Evolutionary conservation across 2,329 filamentous ascomycete genomes (phyloP).

Genomic region (Rasamsonia emersonii): DNA sequence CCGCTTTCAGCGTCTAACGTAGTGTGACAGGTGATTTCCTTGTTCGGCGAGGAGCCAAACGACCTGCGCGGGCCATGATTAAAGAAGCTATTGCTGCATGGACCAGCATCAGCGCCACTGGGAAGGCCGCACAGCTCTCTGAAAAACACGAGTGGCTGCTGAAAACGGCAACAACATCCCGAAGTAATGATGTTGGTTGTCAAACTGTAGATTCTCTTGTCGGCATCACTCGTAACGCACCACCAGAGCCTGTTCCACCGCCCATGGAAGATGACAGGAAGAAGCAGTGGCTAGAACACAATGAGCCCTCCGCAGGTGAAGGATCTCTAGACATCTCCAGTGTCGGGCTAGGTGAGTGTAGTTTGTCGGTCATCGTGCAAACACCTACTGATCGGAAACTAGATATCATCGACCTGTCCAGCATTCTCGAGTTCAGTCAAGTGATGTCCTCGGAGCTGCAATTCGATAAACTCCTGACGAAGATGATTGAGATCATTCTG

Average conservation of each 20-base stretch:
- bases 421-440: conserved; percentile 57
- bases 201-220: conserved; percentile 48
- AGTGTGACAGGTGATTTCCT: conserved; percentile 40
- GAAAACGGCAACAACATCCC: conserved; percentile 43
- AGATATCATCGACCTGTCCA: conserved; percentile 57
- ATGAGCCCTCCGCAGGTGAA: conserved; percentile 28
- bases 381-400: conserved; percentile 35
- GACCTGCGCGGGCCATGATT: conserved; percentile 50
- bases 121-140: conserved; percentile 50
- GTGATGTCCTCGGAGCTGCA: conserved; percentile 57
- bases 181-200: conserved; percentile 46
- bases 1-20: conserved; percentile 4
- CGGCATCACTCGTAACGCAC: conserved; percentile 27
- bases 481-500: conserved; percentile 57
- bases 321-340: conserved; percentile 34
- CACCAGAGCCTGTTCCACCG: conserved; percentile 22
- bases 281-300: conserved; percentile 35
- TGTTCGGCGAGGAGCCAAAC: conserved; percentile 47
- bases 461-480: conserved; percentile 53
- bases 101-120: conserved; percentile 48
- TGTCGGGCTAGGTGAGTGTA: conserved; percentile 28
- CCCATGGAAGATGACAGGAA: conserved; percentile 32
- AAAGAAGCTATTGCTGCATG: conserved; percentile 53
- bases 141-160: conserved; percentile 55
- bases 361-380: background rate